Conservation (phyloP, 75 land plant genomes). For the Ceratopteris richardii region DNA sequence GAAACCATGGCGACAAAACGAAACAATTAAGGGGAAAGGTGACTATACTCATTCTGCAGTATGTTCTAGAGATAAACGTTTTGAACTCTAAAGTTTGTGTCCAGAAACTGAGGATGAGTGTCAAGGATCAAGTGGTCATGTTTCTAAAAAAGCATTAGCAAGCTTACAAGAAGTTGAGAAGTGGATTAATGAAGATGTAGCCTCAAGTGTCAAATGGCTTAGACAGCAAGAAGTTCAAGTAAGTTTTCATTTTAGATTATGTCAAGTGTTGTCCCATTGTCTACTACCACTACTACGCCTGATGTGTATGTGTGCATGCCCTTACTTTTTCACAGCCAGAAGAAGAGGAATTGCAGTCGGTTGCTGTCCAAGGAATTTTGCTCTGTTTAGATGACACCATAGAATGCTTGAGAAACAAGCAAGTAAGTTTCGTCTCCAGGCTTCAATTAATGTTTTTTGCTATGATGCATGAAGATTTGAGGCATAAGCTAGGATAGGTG, state of each 20-base stretch:
- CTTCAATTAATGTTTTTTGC: neutral
- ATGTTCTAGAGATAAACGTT: too few relatives aligned
- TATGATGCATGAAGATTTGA: too few relatives aligned
- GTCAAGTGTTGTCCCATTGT: neutral
- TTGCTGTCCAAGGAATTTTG: slow-evolving; percentile 25
- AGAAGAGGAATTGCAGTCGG: slow-evolving; percentile 10
- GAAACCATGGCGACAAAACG: slow-evolving; percentile 61
- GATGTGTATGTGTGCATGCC: too few relatives aligned
- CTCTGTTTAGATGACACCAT: slow-evolving; percentile 25
- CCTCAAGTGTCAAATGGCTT: slow-evolving; percentile 13
- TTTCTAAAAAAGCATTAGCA: neutral
- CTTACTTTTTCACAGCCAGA: slow-evolving; percentile 19
- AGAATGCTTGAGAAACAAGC: slow-evolving; percentile 16
- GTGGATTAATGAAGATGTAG: slow-evolving; percentile 19
- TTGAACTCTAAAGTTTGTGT: too few relatives aligned
- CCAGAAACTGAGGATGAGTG: too few relatives aligned
- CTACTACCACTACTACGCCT: too few relatives aligned
- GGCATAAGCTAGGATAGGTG: too few relatives aligned
- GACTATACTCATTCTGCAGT: too few relatives aligned
- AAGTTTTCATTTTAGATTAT: neutral
- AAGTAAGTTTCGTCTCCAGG: slow-evolving; percentile 1
- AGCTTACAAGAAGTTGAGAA: slow-evolving; percentile 11
- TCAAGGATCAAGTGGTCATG: too few relatives aligned
- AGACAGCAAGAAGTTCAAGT: slow-evolving; percentile 21
- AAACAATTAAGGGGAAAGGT: too few relatives aligned